Conservation (phyloP, 345 rosid genomes). For the Aquilaria yunnanensis region DNA sequence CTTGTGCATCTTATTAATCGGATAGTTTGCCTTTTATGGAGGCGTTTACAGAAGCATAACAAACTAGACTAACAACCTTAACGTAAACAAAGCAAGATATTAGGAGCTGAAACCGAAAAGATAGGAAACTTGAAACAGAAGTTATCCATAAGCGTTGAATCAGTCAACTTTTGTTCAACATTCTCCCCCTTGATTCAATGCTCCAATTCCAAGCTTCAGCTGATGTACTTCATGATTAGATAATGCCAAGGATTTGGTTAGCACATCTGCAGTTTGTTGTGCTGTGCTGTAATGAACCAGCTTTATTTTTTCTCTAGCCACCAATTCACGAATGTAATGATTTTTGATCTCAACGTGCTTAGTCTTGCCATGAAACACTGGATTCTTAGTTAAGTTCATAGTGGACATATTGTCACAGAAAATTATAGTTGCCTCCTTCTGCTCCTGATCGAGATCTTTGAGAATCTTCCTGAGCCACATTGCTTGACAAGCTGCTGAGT, state of each 20-base stretch:
- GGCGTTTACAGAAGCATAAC: too few relatives aligned
- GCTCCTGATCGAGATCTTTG: not conserved
- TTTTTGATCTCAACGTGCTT: not conserved
- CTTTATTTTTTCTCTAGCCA: not conserved
- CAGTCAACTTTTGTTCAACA: too few relatives aligned
- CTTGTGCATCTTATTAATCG: too few relatives aligned
- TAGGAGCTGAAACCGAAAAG: too few relatives aligned
- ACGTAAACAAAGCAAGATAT: too few relatives aligned
- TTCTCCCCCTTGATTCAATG: too few relatives aligned
- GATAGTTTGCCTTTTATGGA: too few relatives aligned
- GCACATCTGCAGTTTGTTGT: not conserved
- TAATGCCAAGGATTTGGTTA: not conserved
- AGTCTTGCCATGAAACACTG: not conserved
- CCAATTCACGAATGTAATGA: conserved; percentile 1
- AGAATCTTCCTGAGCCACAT: not conserved
- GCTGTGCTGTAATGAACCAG: not conserved
- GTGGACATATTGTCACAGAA: not conserved
- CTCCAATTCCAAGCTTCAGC: too few relatives aligned
- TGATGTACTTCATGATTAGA: too few relatives aligned
- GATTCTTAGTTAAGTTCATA: not conserved
- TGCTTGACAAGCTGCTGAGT: not conserved
- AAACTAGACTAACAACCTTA: too few relatives aligned
- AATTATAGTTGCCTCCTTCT: not conserved
- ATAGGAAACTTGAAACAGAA: too few relatives aligned
- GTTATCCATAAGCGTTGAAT: too few relatives aligned